Base-by-base conservation (phyloP, 2,329 filamentous ascomycete genomes). In the Xylogone sp. region DNA sequence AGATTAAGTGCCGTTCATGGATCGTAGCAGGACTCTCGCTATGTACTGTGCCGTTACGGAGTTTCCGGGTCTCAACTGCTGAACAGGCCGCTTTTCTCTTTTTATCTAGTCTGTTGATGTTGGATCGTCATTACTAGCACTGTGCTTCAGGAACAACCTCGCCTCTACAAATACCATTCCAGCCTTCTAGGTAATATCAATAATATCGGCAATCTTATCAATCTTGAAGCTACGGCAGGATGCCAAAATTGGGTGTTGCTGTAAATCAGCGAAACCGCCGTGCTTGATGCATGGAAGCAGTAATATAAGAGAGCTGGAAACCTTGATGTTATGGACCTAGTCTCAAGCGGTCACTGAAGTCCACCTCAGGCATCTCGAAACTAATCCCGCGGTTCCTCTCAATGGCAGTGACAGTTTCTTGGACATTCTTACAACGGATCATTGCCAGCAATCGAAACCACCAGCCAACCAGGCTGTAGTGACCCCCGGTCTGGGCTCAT, bases 271-370 rank as follows among this genome's bases (percentile, higher is more conserved):
- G 73, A 81, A 45, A 75, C 81, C 42, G 70, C 79, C 3, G 63
- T 71, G 2, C 71, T 86, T 6, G 75, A 78, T 47, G 70, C 74
- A 1, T 84, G 81, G 81, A 85, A 84, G 66, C 74, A 77, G 60
- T 66, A 72, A 34, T 72, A 72, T 57, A 75, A 68, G 46, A 62
- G 63, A 45, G 57, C 62, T 3, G 75, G 75, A 3, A 70, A 69
- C 0, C 66, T 83, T 1, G 75, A 75, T 10, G 47, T 66, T 2
- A 60, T 68, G 3, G 71, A 79, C 50, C 68, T 82, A 4, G 66
- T 78, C 9, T 80, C 42, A 63, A 65, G 46, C 51, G 59, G 16
- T 54, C 54, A 3, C 57, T 70, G 29, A 56, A 53, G 24, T 27
- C 48, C 49, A 56, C 43, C 43, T 60, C 42, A 42, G 29, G 19